Percentiles rank a stretch among this genome's conserved stretches.
Evolutionary conservation across 371 early-diverging fungal genomes (phyloP).

Genomic region (Mortierella sp.): DNA sequence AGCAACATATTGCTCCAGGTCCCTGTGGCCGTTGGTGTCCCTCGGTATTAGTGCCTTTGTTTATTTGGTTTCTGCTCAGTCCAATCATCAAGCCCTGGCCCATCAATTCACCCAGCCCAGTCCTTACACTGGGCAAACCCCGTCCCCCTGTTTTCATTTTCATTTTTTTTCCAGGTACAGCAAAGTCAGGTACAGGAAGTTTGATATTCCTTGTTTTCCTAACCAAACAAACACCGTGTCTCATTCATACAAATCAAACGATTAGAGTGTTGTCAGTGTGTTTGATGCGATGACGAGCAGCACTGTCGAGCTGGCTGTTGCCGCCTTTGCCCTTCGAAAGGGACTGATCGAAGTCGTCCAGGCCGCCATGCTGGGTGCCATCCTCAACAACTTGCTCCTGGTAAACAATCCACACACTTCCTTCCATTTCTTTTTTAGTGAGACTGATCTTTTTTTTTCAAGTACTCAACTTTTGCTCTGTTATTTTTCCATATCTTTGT

Average conservation of each 20-base stretch:
- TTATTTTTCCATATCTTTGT: neutral
- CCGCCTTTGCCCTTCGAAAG: constrained; percentile 83
- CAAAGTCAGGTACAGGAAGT: neutral
- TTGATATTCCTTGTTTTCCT: neutral
- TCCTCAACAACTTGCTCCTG: constrained; percentile 86
- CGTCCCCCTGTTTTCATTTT: too few species aligned
- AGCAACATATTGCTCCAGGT: too few species aligned
- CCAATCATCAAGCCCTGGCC: too few species aligned
- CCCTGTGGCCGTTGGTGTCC: too few species aligned
- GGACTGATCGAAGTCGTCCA: constrained; percentile 88
- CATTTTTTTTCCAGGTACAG: neutral
- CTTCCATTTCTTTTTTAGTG: neutral
- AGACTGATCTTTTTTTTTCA: too few species aligned
- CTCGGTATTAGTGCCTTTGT: too few species aligned
- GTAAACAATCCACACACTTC: too few species aligned
- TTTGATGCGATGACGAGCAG: constrained; percentile 65
- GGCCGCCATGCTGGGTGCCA: constrained; percentile 88
- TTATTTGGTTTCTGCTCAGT: too few species aligned
- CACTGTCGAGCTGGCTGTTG: constrained; percentile 87
- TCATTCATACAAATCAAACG: neutral
- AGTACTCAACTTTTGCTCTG: neutral
- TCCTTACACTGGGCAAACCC: neutral
- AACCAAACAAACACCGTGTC: neutral
- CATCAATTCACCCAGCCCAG: neutral
- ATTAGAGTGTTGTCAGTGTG: constrained; percentile 39